Evolutionary conservation across 2,329 filamentous ascomycete genomes (phyloP).

Genomic region (Talaromyces sp.): DNA sequence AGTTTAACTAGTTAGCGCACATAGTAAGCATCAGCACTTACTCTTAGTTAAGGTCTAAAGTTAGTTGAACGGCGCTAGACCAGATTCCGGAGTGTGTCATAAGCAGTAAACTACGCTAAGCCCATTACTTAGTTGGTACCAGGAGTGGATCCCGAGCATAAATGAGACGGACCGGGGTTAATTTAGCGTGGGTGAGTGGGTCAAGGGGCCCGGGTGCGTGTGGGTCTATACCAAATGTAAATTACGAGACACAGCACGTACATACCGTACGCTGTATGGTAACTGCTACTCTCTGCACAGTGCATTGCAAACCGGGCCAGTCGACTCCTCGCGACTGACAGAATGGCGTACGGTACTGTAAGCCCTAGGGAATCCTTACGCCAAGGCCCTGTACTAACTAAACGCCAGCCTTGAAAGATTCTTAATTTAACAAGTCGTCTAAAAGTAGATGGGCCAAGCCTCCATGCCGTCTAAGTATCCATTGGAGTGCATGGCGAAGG

Average conservation of each 20-base stretch:
- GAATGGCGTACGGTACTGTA: not conserved
- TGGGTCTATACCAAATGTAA: not conserved
- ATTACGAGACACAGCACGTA: too few relatives aligned
- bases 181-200: constrained; percentile 1
- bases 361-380: not conserved
- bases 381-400: not conserved
- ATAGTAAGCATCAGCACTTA: too few relatives aligned
- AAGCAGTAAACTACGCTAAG: not conserved
- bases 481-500: not conserved
- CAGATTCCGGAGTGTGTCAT: not conserved
- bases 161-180: not conserved
- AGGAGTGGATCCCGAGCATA: not conserved
- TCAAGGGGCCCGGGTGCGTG: not conserved
- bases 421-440: not conserved
- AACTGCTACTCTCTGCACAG: not conserved
- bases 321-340: too few relatives aligned
- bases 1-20: too few relatives aligned
- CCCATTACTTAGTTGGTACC: not conserved
- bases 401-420: not conserved
- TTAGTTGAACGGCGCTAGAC: not conserved
- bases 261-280: not conserved
- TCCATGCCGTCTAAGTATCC: not conserved
- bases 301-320: not conserved
- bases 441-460: constrained; percentile 5
- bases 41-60: too few relatives aligned